phyloP scores from a whole-genome alignment of 2,329 filamentous ascomycete species.

The Microdochium paspali region DNA sequence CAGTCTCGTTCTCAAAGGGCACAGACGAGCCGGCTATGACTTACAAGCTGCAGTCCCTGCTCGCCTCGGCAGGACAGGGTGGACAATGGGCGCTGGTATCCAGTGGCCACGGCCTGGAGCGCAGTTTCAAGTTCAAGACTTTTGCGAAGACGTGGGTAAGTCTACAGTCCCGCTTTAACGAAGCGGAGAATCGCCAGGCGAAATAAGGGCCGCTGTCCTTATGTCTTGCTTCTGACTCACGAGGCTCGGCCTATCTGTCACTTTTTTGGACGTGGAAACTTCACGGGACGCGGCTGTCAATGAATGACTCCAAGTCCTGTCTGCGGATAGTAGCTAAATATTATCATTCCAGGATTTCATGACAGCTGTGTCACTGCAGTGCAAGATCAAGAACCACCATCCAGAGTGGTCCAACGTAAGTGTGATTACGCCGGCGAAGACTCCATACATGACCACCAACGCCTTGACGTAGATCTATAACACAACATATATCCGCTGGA shows the following conservation, averaged over 20 bases:
- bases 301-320: too few species aligned
- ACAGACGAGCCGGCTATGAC: slow-evolving; percentile 29
- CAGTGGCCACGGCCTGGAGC: slow-evolving; percentile 45
- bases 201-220: slow-evolving; percentile 1
- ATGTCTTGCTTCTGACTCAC: background rate
- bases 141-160: slow-evolving; percentile 58
- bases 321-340: too few species aligned
- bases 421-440: slow-evolving; percentile 1
- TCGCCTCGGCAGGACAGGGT: slow-evolving; percentile 15
- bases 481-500: slow-evolving; percentile 62
- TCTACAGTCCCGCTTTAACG: slow-evolving; percentile 5
- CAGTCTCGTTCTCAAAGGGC: slow-evolving; percentile 30
- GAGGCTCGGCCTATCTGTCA: too few species aligned
- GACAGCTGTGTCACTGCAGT: slow-evolving; percentile 60
- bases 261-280: background rate
- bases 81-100: slow-evolving; percentile 41
- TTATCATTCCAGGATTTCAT: slow-evolving; percentile 59
- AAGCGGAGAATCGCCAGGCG: too few species aligned
- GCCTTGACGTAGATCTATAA: slow-evolving; percentile 50
- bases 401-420: slow-evolving; percentile 68
- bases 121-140: slow-evolving; percentile 53
- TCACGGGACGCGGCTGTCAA: too few species aligned
- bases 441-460: background rate
- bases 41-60: slow-evolving; percentile 23
- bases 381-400: slow-evolving; percentile 60